A percentile compares a stretch with the other conserved stretches of the same genome.
These are phyloP conservation scores for Metarhizium guizhouense DNA, from an alignment of 2,329 filamentous ascomycete genomes.

Conservation along the genomic window DNA sequence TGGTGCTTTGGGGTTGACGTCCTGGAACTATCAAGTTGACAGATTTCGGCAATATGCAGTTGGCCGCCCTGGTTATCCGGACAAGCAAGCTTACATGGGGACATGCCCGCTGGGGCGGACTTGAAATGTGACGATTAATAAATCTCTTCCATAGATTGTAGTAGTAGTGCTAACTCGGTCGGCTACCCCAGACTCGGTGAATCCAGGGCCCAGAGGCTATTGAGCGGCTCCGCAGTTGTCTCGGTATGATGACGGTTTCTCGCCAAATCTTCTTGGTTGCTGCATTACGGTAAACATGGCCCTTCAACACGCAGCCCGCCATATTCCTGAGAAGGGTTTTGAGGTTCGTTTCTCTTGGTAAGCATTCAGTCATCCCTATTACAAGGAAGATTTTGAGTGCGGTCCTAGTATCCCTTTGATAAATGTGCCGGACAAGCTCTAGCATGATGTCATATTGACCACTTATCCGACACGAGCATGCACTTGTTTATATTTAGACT, in stretches of 20 bases:
- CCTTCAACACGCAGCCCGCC: neutral
- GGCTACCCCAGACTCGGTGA: neutral
- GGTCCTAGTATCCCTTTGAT: neutral
- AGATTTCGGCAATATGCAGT: neutral
- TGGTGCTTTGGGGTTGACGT: neutral
- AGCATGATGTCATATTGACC: neutral
- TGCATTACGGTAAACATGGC: neutral
- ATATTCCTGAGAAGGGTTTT: neutral
- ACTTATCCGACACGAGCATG: neutral
- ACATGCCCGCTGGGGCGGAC: too few species aligned
- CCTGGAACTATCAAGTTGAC: neutral
- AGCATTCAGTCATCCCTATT: neutral
- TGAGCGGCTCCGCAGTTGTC: neutral
- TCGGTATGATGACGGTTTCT: constrained; percentile 2
- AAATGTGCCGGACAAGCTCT: neutral
- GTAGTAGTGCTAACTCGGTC: neutral
- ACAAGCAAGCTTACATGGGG: neutral
- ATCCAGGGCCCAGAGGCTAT: neutral
- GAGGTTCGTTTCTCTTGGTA: neutral
- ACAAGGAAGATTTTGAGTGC: neutral
- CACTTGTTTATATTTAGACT: neutral
- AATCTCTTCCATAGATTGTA: neutral
- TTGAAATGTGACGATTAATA: neutral
- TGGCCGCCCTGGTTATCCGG: neutral
- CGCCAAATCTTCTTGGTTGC: constrained; percentile 2